These are phyloP conservation scores for Chlorella sp. DNA, from an alignment of 139 green algal genomes.

Conservation along the genomic window DNA sequence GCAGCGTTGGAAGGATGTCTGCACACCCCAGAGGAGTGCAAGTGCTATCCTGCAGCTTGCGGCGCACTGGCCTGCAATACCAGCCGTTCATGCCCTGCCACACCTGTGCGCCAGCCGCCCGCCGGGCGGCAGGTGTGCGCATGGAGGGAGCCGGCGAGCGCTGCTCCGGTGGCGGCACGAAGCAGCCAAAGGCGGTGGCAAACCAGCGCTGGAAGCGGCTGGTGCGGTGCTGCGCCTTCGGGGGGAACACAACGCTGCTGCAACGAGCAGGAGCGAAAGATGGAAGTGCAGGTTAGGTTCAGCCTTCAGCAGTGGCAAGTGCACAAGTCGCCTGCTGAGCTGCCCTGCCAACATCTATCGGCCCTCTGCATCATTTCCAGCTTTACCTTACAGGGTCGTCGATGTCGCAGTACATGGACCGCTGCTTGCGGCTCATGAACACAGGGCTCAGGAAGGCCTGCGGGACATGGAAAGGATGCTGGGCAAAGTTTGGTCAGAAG, in stretches of 20 bases:
- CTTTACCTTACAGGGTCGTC: slow-evolving; percentile 36
- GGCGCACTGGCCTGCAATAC: background rate
- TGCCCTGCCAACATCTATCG: background rate
- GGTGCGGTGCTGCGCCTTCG: background rate
- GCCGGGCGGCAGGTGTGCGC: background rate
- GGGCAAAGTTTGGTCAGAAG: background rate
- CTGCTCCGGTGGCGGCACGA: slow-evolving; percentile 17
- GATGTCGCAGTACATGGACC: slow-evolving; percentile 39
- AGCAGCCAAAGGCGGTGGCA: slow-evolving; percentile 20
- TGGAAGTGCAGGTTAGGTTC: too few relatives aligned
- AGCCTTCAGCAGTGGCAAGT: too few relatives aligned
- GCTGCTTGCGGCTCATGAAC: slow-evolving; percentile 36
- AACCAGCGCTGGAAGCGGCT: slow-evolving; percentile 6
- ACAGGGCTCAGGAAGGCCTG: slow-evolving; percentile 24
- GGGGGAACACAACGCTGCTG: background rate
- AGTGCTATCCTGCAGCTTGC: too few relatives aligned
- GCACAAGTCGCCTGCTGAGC: too few relatives aligned
- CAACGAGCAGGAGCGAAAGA: background rate
- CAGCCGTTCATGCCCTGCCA: background rate
- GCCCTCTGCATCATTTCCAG: background rate
- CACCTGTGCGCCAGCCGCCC: background rate
- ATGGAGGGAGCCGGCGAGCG: slow-evolving; percentile 21
- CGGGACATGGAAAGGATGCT: background rate
- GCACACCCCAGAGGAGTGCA: too few relatives aligned
- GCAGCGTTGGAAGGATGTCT: too few relatives aligned